Evolutionary conservation across 805 yeast species (phyloP), one percentile per base, ranked within the genome.

Genomic region (Yamadazyma endophytica): DNA sequence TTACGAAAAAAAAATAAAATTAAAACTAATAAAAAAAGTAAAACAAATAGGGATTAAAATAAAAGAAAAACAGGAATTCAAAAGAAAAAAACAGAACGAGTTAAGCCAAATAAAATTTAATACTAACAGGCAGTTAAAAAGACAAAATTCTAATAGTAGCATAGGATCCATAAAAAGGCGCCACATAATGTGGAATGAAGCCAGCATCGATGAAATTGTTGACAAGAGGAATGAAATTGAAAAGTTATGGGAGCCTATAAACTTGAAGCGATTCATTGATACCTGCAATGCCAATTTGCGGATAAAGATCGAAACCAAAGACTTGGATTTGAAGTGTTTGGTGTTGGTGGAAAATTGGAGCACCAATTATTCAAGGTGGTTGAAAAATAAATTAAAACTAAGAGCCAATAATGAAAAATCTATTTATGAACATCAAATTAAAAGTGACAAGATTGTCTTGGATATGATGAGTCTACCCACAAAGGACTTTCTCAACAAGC

Each of bases 331-430:
- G n/a, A 58, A 56, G 17, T 52, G 72, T 26, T 46, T 70, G 19
- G 48, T 75, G 4, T 55, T 71, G 22, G 70, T 68, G 8, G 69
- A 68, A 26, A 61, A 74, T 37, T 77, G 82, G 80, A 40, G 50
- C 2, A 42, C 54, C 18, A 56, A 60, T 3, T 59, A 64, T 29
- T 70, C 77, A 1, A 61, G 59, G 29, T 76, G 82, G 82, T 50
- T 75, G 26, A 60, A 61, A 13, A 52, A 57, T 12, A 73, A 73
- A 44, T 51, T 76, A 7, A 43, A 54, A 3, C 49, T 77, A 17
- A 49, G 46, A 24, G 52, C 58, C 26, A 56, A 63, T 39, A 29
- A 31, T 21, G 56, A 44, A 9, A 44, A 43, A 23, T 31, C 39
- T 13, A 46, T 55, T 11, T 65, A 60, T 35, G 50, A 52, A 29